Evolutionary conservation across 495 filamentous ascomycete species (phyloP).

Genomic region (Xylaria flabelliformis): DNA sequence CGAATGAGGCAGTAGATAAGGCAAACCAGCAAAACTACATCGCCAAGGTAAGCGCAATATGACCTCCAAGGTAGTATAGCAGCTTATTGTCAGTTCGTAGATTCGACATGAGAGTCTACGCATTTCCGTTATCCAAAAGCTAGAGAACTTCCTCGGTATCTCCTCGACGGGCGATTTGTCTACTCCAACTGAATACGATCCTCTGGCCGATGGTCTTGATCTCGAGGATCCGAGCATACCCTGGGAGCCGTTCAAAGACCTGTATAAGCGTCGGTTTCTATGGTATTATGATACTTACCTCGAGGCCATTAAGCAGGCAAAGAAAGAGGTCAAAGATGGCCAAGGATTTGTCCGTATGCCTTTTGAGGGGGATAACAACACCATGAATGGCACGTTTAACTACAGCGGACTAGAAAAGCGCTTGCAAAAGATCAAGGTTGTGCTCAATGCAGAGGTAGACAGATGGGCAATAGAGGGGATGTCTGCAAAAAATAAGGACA

Average conservation of each 20-base stretch:
- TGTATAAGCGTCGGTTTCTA: slow-evolving; percentile 89
- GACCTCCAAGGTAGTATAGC: not conserved
- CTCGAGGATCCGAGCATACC: slow-evolving; percentile 55
- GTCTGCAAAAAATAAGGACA: slow-evolving; percentile 66
- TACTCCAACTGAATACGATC: slow-evolving; percentile 51
- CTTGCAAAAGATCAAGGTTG: slow-evolving; percentile 67
- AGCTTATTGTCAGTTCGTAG: slow-evolving; percentile 48
- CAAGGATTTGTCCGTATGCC: slow-evolving; percentile 76
- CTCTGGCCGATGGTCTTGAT: slow-evolving; percentile 51
- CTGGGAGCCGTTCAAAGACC: slow-evolving; percentile 85
- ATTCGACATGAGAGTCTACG: slow-evolving; percentile 92
- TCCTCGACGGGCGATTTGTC: slow-evolving; percentile 45
- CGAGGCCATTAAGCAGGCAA: slow-evolving; percentile 67
- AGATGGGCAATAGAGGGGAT: slow-evolving; percentile 75
- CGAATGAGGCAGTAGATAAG: slow-evolving; percentile 69
- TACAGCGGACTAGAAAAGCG: slow-evolving; percentile 77
- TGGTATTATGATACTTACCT: slow-evolving; percentile 96
- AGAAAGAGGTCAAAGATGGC: slow-evolving; percentile 63
- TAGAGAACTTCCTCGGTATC: slow-evolving; percentile 80
- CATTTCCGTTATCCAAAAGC: slow-evolving; percentile 81
- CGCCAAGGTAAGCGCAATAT: slow-evolving; percentile 70
- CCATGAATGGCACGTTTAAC: slow-evolving; percentile 87
- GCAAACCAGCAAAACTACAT: slow-evolving; percentile 80
- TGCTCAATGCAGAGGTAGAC: slow-evolving; percentile 73
- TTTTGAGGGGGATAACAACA: slow-evolving; percentile 80